Evolutionary conservation across 148 eudicot species (phyloP), one percentile per base, ranked within the genome.

Genomic region (Vaccinium macrocarpon): DNA sequence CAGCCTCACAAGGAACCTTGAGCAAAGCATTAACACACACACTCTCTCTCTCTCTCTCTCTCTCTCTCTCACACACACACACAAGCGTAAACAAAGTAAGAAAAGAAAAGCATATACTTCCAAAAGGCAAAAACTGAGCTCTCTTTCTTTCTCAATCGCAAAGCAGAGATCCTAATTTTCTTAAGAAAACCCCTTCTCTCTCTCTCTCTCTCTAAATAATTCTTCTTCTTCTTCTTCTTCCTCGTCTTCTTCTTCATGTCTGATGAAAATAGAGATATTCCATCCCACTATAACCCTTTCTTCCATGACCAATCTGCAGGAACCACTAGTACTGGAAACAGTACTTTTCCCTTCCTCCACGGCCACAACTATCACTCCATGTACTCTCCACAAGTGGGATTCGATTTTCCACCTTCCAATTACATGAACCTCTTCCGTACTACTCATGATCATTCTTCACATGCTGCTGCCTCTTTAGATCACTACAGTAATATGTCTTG

Each of bases 191-290:
- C 35, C 23, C 3, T 70, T 19, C 29, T 72, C 42, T 13, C 42
- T 19, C 49, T 51, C 66, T 82, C 51, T 48, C 75, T 52, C 61
- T n/a, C 1, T 14, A 21, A 35, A 19, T 38, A 35, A 19, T 38
- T 74, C 52, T 46, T 16, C 78, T 71, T 25, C 35, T 42, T 66
- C 56, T 35, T 16, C 49, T 14, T 72, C 9, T 14, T 72, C 48
- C 18, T 62, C 68, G 23, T 64, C 70, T n/a, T 64, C 32, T 23
- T 23, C 73, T 53, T 75, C n/a, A 76, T 82, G 84, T 72, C 84
- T 52, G 74, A 53, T 71, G 84, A 82, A 82, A 68, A 25, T 27
- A 71, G 78, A 68, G 84, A 82, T 27, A 29, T 68, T 82, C 78
- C 64, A 51, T 71, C 74, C 42, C 78, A 70, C 57, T 49, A 51